These are phyloP conservation scores for Rhizopogon rudus DNA, from an alignment of 768 basidiomycete species.

Conservation along the genomic window DNA sequence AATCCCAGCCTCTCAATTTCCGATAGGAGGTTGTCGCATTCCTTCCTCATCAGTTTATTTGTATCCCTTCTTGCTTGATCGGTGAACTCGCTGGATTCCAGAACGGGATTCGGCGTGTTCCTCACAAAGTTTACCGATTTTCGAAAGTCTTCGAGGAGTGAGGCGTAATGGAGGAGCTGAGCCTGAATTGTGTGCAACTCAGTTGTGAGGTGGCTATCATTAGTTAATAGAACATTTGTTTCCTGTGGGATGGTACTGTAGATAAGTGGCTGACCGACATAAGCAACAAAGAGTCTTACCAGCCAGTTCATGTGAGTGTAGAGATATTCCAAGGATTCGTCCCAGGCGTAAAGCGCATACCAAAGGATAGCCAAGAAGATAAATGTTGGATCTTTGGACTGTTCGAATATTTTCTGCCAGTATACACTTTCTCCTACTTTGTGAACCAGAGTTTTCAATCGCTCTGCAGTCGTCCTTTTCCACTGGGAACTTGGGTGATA, in stretches of 20 bases:
- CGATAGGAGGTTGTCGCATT: conserved; percentile 41
- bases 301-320: conserved; percentile 47
- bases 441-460: conserved; percentile 23
- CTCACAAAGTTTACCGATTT: conserved; percentile 47
- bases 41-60: conserved; percentile 34
- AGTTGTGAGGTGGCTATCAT: conserved; percentile 38
- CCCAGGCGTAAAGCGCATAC: conserved; percentile 62
- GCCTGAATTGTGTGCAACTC: conserved; percentile 56
- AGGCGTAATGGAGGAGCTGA: conserved; percentile 52
- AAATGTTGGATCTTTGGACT: conserved; percentile 28
- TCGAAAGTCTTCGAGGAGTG: conserved; percentile 49
- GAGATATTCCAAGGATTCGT: conserved; percentile 49
- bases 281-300: conserved; percentile 22
- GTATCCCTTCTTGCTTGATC: conserved; percentile 14
- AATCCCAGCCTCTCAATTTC: conserved; percentile 43
- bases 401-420: conserved; percentile 28
- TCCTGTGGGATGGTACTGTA: conserved; percentile 30
- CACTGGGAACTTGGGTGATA: conserved; percentile 25
- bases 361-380: conserved; percentile 40
- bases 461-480: conserved; percentile 22
- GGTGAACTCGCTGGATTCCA: conserved; percentile 25
- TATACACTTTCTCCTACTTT: conserved; percentile 32
- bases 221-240: conserved; percentile 31
- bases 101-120: conserved; percentile 43
- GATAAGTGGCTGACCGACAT: neutral